phyloP scores from a whole-genome alignment of 306 rosid genomes.

The Inga oerstediana region DNA sequence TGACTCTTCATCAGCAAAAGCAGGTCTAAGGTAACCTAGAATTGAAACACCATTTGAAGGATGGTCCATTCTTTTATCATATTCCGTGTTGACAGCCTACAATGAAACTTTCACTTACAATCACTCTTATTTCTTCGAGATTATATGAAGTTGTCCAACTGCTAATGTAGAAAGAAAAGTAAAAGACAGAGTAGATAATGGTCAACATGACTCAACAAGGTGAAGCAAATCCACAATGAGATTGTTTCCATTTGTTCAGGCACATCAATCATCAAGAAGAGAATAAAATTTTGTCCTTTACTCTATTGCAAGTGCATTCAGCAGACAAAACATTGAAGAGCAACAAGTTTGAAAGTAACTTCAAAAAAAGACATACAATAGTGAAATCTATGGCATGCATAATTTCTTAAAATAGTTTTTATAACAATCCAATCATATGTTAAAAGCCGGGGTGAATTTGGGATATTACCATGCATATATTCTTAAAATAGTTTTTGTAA shows the following conservation, averaged over 20 bases:
- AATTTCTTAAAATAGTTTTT: neutral
- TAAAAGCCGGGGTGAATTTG: neutral
- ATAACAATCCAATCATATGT: neutral
- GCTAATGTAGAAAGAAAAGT: neutral
- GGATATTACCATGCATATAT: neutral
- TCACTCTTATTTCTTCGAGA: constrained; percentile 32
- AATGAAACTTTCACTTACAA: constrained; percentile 35
- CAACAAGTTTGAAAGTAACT: neutral
- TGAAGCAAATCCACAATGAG: neutral
- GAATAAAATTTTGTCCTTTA: neutral
- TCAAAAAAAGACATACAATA: neutral
- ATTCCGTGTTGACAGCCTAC: constrained; percentile 62
- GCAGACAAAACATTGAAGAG: neutral
- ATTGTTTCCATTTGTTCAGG: neutral
- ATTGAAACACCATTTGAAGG: constrained; percentile 94
- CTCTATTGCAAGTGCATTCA: neutral
- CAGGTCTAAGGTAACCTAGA: constrained; percentile 82
- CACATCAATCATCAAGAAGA: neutral
- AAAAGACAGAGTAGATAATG: neutral
- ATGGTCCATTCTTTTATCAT: constrained; percentile 63
- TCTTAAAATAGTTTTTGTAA: neutral
- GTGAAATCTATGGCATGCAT: neutral
- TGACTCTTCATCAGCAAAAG: constrained; percentile 74
- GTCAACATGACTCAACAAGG: neutral
- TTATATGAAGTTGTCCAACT: constrained; percentile 20